Base-by-base conservation (phyloP, 2,329 filamentous ascomycete species). In the Fusarium sulawesiense region DNA sequence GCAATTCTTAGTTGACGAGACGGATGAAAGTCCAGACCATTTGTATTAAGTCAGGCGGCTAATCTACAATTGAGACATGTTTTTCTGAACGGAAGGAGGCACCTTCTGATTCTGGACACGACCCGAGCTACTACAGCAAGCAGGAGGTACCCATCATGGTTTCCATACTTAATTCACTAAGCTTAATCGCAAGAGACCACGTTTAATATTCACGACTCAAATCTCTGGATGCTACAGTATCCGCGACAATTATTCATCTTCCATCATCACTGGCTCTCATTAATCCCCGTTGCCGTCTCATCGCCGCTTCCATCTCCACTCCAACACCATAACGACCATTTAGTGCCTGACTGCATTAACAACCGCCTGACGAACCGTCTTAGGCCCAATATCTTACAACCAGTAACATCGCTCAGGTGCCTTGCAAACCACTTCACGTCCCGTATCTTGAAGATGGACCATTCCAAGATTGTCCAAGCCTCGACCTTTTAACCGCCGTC, bases 341-440 rank as follows among this genome's bases (percentile, higher is more conserved):
- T 71, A 69, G 64, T 63, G 56, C 68, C 60, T 56, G 65, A 57
- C 45, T 50, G 60, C 63, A 64, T 68, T 67, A 73, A 63, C 70
- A 73, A 65, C 65, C 71, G 71, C 73, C 65, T 68, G 64, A 64
- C 45, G 48, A 41, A 25, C 56, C 54, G 46, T 46, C 56, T 56
- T 71, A 69, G 68, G 53, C 56, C 60, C 45, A 71, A 60, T 41
- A 51, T 55, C 60, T 49, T 44, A 49, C 58, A 66, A 59, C 73
- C 73, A 75, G 71, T 75, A 63, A 63, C 41, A 58, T 73, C 25
- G 62, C 70, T 56, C 48, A 72, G 55, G 56, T 45, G 60, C 62
- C 50, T 57, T 66, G 64, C 55, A 53, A 59, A 62, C 51, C 47
- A 60, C 46, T 50, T 56, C 46, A 46, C 30, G 45, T 58, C 64